Evolutionary conservation across 2,329 filamentous ascomycete species (phyloP).

Genomic region (Monilinia aucupariae): DNA sequence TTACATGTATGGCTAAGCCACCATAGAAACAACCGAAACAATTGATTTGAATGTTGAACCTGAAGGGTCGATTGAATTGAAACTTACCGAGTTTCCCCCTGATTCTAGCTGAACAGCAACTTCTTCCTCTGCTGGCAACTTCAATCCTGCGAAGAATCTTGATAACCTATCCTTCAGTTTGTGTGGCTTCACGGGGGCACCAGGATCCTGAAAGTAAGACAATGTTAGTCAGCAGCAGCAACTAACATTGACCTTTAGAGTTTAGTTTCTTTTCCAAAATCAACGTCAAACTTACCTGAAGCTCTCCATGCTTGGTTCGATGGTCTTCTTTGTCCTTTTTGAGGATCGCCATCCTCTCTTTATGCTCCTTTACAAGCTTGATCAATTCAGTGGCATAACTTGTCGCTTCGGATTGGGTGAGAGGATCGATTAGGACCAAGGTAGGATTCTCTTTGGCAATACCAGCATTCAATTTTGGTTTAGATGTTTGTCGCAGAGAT

Average conservation of each 20-base stretch:
- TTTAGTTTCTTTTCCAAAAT: neutral
- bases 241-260: neutral
- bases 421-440: neutral
- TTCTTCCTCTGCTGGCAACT: neutral
- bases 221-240: conserved; percentile 9
- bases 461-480: neutral
- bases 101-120: neutral
- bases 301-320: neutral
- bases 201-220: conserved; percentile 1
- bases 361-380: neutral
- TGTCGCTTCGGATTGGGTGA: neutral
- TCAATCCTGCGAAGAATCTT: neutral
- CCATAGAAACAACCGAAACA: too few species aligned
- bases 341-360: neutral
- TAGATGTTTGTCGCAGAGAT: neutral
- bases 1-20: too few species aligned
- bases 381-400: neutral
- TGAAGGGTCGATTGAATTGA: too few species aligned
- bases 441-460: neutral
- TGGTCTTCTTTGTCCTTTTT: neutral
- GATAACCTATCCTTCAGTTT: neutral
- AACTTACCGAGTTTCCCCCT: neutral
- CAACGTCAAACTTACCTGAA: conserved; percentile 9
- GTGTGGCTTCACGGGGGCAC: neutral
- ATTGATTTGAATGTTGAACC: neutral